These are phyloP conservation scores for Petunia hybrid DNA, from an alignment of 305 asterid genomes.

Conservation along the genomic window DNA sequence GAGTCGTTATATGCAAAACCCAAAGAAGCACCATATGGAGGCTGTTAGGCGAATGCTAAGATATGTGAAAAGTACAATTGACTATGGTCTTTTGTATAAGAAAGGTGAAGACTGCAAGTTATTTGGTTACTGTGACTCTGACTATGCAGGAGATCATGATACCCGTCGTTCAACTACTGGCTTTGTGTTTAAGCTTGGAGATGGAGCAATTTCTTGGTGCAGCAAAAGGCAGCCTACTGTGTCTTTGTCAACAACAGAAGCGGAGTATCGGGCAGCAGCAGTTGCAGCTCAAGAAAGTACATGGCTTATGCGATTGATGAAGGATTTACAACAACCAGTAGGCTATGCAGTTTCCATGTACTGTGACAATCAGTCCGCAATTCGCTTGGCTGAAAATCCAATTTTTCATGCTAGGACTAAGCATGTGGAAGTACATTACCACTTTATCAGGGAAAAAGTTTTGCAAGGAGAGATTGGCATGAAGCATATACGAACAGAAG, in stretches of 20 bases:
- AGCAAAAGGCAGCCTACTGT: conserved; percentile 14
- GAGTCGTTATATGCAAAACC: background rate
- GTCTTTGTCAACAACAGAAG: no score
- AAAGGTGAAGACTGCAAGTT: background rate
- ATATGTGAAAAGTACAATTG: background rate
- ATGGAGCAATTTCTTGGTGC: conserved; percentile 11
- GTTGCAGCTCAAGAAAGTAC: background rate
- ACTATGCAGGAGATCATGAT: conserved; percentile 1
- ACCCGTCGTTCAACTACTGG: conserved; percentile 29
- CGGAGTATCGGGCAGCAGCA: conserved; percentile 21
- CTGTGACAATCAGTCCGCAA: no score
- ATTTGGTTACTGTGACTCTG: background rate
- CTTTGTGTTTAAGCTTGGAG: background rate
- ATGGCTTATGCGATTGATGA: no score
- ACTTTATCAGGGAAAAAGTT: no score
- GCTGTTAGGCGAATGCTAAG: background rate
- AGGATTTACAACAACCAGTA: no score
- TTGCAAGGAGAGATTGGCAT: no score
- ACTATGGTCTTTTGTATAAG: conserved; percentile 19
- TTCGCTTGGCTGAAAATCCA: no score
- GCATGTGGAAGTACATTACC: no score
- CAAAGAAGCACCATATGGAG: no score
- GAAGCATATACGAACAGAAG: no score
- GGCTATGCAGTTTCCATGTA: no score
- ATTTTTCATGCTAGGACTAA: no score